These are phyloP conservation scores for Conringia planisiliqua DNA, from an alignment of 345 rosid species.

Conservation along the genomic window DNA sequence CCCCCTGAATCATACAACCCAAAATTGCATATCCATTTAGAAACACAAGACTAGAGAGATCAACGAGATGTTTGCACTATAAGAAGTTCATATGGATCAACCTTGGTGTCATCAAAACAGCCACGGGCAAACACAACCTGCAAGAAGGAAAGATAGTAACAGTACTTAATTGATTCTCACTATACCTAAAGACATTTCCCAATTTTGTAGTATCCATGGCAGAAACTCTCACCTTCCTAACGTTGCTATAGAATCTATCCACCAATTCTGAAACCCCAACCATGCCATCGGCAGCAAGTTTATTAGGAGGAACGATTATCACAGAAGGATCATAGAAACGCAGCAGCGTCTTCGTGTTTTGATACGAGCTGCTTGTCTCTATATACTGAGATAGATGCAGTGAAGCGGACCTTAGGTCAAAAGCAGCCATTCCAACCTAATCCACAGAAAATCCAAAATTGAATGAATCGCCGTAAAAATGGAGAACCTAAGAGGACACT, in stretches of 20 bases:
- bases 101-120: conserved; percentile 98
- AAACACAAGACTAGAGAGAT: conserved; percentile 12
- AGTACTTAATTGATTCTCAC: background rate
- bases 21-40: conserved; percentile 26
- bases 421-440: conserved; percentile 95
- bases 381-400: conserved; percentile 94
- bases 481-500: conserved; percentile 9
- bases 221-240: conserved; percentile 62
- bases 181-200: background rate
- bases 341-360: conserved; percentile 79
- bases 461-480: background rate
- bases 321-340: conserved; percentile 83
- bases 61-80: conserved; percentile 6
- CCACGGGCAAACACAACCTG: conserved; percentile 88
- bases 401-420: conserved; percentile 85
- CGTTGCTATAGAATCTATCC: conserved; percentile 56
- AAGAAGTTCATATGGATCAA: conserved; percentile 23
- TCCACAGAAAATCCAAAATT: background rate
- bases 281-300: conserved; percentile 81
- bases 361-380: conserved; percentile 93
- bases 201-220: background rate
- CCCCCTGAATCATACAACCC: conserved; percentile 58
- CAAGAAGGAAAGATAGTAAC: conserved; percentile 13
- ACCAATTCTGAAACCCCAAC: conserved; percentile 88
- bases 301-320: conserved; percentile 80